Percentiles rank a stretch among this genome's conserved stretches.
These are phyloP conservation scores for Gossypium stocksii DNA, from an alignment of 345 rosid genomes.

Conservation along the genomic window DNA sequence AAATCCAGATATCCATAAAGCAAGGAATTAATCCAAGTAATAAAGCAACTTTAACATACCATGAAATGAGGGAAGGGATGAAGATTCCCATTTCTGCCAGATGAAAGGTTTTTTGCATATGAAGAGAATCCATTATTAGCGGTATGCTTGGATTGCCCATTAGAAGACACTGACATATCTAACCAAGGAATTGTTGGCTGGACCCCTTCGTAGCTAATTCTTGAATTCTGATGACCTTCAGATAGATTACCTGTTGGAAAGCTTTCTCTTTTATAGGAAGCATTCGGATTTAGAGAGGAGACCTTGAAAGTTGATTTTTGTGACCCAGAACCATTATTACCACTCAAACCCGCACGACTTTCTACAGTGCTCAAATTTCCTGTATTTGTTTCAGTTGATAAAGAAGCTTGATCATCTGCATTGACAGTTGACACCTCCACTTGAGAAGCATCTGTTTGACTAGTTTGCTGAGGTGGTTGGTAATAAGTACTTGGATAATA, in stretches of 20 bases:
- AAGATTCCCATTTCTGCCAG: constrained; percentile 45
- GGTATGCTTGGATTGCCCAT: constrained; percentile 25
- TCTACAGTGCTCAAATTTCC: constrained; percentile 25
- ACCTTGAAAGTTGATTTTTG: constrained; percentile 41
- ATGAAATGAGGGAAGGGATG: constrained; percentile 30
- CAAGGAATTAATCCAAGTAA: background rate
- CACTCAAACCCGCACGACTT: constrained; percentile 30
- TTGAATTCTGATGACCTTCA: constrained; percentile 42
- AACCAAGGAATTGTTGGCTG: constrained; percentile 31
- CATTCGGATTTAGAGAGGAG: constrained; percentile 33
- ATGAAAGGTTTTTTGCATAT: constrained; percentile 23
- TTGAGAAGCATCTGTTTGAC: constrained; percentile 20
- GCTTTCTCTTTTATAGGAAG: constrained; percentile 23
- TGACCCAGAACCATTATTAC: constrained; percentile 32
- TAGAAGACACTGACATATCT: constrained; percentile 29
- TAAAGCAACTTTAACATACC: constrained; percentile 28
- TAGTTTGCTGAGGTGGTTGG: constrained; percentile 20
- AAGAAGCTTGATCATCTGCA: constrained; percentile 26
- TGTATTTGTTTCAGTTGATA: constrained; percentile 28
- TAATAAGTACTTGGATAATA: constrained; percentile 48
- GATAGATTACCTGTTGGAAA: constrained; percentile 29
- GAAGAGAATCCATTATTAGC: constrained; percentile 25
- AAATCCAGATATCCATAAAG: background rate
- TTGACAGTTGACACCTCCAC: constrained; percentile 21
- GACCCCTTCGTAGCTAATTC: constrained; percentile 40